Conservation (phyloP, 768 basidiomycete species). For the Amanita muscaria region DNA sequence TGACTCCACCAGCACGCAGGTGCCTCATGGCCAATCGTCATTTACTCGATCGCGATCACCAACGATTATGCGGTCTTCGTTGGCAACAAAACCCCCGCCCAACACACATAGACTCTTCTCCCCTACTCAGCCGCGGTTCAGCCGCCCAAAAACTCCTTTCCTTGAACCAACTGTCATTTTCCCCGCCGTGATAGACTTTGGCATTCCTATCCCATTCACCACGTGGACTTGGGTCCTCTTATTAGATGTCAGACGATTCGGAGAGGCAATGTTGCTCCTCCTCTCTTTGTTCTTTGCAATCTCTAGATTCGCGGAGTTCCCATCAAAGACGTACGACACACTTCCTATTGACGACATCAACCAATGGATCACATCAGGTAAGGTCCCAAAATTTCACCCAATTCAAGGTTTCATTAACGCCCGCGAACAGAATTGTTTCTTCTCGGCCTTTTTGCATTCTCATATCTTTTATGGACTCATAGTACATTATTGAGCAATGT, state of each 20-base stretch:
- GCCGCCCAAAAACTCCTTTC: constrained; percentile 30
- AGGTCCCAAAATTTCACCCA: constrained; percentile 1
- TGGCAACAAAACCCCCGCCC: constrained; percentile 25
- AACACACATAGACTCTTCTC: constrained; percentile 27
- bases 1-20: constrained; percentile 28
- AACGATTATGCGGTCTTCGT: constrained; percentile 27
- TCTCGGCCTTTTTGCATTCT: constrained; percentile 42
- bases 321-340: constrained; percentile 20
- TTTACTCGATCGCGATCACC: constrained; percentile 76
- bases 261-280: constrained; percentile 60
- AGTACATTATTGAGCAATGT: constrained; percentile 31
- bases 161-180: constrained; percentile 29
- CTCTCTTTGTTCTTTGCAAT: constrained; percentile 51
- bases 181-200: constrained; percentile 39
- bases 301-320: constrained; percentile 33
- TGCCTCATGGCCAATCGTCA: constrained; percentile 29
- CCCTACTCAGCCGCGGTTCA: constrained; percentile 33
- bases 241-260: constrained; percentile 54
- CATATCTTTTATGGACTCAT: constrained; percentile 59
- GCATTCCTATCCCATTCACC: constrained; percentile 34
- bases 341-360: constrained; percentile 20
- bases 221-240: constrained; percentile 35
- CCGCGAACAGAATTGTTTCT: constrained; percentile 43
- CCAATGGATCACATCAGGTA: constrained; percentile 47
- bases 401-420: constrained; percentile 6